Percentiles rank a stretch among this genome's conserved stretches.
phyloP scores from a whole-genome alignment of 202 grass and related monocot species.

The Carex sylvatica region DNA sequence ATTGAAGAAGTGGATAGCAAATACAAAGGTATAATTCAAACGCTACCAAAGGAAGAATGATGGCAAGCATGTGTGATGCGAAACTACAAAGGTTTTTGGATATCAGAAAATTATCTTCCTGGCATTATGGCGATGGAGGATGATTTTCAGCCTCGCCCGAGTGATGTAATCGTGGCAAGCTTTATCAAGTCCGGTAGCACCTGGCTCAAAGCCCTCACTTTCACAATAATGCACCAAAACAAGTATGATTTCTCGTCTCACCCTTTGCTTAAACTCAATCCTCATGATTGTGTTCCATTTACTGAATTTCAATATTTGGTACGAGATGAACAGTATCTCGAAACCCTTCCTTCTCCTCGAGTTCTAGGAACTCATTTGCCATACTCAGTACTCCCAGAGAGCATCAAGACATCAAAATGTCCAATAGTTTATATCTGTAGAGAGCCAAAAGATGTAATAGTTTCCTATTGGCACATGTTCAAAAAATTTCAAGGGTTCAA shows the following conservation, averaged over 20 bases:
- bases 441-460: conserved; percentile 52
- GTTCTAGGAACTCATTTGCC: conserved; percentile 47
- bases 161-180: neutral
- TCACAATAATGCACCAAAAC: conserved; percentile 26
- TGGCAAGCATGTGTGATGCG: neutral
- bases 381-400: conserved; percentile 15
- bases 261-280: conserved; percentile 41
- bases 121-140: neutral
- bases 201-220: conserved; percentile 11
- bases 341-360: conserved; percentile 38
- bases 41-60: neutral
- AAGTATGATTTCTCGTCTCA: conserved; percentile 1
- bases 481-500: neutral
- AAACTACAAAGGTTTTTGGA: neutral
- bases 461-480: conserved; percentile 54
- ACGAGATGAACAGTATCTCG: conserved; percentile 25
- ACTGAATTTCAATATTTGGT: conserved; percentile 26
- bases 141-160: neutral
- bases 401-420: neutral
- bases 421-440: conserved; percentile 34
- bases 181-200: neutral
- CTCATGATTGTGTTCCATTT: conserved; percentile 47
- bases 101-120: neutral
- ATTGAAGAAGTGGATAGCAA: neutral
- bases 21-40: neutral